Percentiles rank a stretch among this genome's conserved stretches.
phyloP scores from a whole-genome alignment of 306 rosid genomes.

The Rosa lucieae region DNA sequence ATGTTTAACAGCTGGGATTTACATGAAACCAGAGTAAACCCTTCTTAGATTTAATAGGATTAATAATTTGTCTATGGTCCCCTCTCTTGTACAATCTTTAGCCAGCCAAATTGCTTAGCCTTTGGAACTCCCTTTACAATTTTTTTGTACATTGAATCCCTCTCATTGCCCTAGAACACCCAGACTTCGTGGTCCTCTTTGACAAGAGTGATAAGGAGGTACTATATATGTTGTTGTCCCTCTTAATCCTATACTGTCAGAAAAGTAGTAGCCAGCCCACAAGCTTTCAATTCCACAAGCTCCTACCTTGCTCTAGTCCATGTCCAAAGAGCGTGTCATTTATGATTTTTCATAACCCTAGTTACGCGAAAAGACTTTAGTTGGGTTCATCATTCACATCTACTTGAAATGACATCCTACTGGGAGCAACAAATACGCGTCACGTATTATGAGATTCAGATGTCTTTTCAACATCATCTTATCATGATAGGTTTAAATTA shows the following conservation, averaged over 20 bases:
- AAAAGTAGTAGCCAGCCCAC: slow-evolving; percentile 24
- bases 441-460: background rate
- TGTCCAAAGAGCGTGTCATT: background rate
- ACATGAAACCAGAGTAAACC: slow-evolving; percentile 37
- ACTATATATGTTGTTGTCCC: slow-evolving; percentile 36
- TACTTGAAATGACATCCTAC: background rate
- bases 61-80: slow-evolving; percentile 31
- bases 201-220: slow-evolving; percentile 44
- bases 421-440: background rate
- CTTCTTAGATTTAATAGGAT: slow-evolving; percentile 30
- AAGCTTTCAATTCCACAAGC: slow-evolving; percentile 32
- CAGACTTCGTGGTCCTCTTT: slow-evolving; percentile 43
- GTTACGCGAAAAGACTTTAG: background rate
- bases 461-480: background rate
- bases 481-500: background rate
- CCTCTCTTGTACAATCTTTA: slow-evolving; percentile 27
- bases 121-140: slow-evolving; percentile 29
- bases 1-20: slow-evolving; percentile 40
- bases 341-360: background rate
- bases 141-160: slow-evolving; percentile 2
- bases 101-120: slow-evolving; percentile 29
- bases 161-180: slow-evolving; percentile 38
- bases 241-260: slow-evolving; percentile 38
- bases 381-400: background rate
- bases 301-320: slow-evolving; percentile 34